Conservation (phyloP, 129 eudicot genomes). For the Tagetes erecta region DNA sequence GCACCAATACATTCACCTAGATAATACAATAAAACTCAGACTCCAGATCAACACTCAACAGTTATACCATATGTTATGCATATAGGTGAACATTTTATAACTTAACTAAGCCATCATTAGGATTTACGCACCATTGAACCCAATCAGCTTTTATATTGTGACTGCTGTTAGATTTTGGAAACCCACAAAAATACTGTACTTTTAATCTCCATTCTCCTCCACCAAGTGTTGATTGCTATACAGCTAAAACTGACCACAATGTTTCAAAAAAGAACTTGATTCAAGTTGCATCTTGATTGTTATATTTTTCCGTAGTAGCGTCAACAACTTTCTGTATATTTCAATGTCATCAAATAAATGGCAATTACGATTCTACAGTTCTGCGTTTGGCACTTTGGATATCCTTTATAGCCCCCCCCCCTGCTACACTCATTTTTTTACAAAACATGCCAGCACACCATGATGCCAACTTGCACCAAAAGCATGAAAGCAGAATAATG, state of each 20-base stretch:
- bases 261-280: conserved; percentile 4
- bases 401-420: conserved; percentile 7
- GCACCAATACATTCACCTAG: no score
- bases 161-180: no score
- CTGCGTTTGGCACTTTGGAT: neutral
- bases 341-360: conserved; percentile 5
- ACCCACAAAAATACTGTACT: no score
- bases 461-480: conserved; percentile 18
- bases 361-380: neutral
- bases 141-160: no score
- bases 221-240: neutral
- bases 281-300: neutral
- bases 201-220: no score
- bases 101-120: no score
- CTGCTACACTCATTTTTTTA: conserved; percentile 13
- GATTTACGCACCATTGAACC: no score
- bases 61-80: no score
- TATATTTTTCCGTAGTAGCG: neutral
- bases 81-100: no score
- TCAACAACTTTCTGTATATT: conserved; percentile 21
- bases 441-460: conserved; percentile 16
- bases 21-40: no score
- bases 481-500: neutral
- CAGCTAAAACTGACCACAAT: conserved; percentile 21
- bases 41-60: no score